phyloP scores from a whole-genome alignment of 371 early-diverging fungal species.

The Syncephalastrum monosporum region DNA sequence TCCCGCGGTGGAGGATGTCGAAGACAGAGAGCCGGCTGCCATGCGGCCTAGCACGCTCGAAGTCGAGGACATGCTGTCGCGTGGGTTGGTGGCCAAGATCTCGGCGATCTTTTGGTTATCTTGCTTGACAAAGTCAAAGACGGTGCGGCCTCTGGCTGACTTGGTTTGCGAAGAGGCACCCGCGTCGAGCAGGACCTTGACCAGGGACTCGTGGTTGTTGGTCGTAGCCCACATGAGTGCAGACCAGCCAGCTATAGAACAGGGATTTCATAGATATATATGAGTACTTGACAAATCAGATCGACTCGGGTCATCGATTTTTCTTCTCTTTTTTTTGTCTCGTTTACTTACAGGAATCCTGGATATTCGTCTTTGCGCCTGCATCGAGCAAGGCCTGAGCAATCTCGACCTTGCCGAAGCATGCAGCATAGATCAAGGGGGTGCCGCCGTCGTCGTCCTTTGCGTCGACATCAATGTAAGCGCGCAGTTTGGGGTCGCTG shows the following conservation, averaged over 20 bases:
- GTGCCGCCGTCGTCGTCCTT: slow-evolving; percentile 85
- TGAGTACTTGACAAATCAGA: neutral
- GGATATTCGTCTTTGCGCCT: slow-evolving; percentile 74
- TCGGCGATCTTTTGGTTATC: slow-evolving; percentile 59
- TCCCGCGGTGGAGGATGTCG: slow-evolving; percentile 33
- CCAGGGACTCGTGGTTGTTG: slow-evolving; percentile 76
- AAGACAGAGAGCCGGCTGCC: slow-evolving; percentile 24
- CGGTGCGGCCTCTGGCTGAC: slow-evolving; percentile 76
- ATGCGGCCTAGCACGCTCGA: slow-evolving; percentile 32
- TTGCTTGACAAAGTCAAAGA: slow-evolving; percentile 67
- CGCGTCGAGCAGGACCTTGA: slow-evolving; percentile 67
- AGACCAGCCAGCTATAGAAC: slow-evolving; percentile 80
- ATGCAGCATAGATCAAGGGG: slow-evolving; percentile 83
- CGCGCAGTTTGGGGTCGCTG: slow-evolving; percentile 41
- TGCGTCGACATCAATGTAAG: slow-evolving; percentile 74
- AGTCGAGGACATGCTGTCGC: slow-evolving; percentile 51
- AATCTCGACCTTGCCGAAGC: slow-evolving; percentile 80
- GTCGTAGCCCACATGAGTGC: slow-evolving; percentile 92
- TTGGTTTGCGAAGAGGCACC: slow-evolving; percentile 75
- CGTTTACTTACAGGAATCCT: slow-evolving; percentile 71
- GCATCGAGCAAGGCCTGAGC: slow-evolving; percentile 64
- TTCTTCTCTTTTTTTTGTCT: too few species aligned
- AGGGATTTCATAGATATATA: neutral
- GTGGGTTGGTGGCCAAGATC: slow-evolving; percentile 53
- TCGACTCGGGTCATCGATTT: slow-evolving; percentile 1